Percentiles rank a stretch among this genome's conserved stretches.
These are phyloP conservation scores for Lactifluus hygrophoroides DNA, from an alignment of 768 basidiomycete species.

Conservation along the genomic window DNA sequence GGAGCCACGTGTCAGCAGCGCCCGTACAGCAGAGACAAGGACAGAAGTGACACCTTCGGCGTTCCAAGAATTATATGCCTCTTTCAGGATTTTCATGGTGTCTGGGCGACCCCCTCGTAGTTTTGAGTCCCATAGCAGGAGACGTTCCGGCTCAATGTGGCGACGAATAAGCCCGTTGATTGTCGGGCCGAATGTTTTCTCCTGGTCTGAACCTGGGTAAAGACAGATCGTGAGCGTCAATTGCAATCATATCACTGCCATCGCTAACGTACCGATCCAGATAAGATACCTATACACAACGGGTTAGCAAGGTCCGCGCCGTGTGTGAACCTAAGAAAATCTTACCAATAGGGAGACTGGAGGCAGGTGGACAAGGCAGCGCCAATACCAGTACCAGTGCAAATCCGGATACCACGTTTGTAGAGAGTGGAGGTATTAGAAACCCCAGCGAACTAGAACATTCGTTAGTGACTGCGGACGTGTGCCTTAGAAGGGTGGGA, in stretches of 20 bases:
- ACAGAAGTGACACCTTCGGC: conserved; percentile 26
- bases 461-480: background rate
- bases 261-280: conserved; percentile 29
- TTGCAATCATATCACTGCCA: background rate
- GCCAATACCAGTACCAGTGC: conserved; percentile 39
- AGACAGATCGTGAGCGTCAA: background rate
- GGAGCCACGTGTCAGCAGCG: background rate
- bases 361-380: conserved; percentile 37
- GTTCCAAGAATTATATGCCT: conserved; percentile 30
- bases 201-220: conserved; percentile 33
- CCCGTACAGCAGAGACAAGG: too few species aligned
- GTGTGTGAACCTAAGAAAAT: background rate
- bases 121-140: conserved; percentile 37
- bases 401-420: conserved; percentile 37
- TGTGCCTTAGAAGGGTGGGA: background rate
- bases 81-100: conserved; percentile 31
- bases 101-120: conserved; percentile 33
- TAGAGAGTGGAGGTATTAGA: conserved; percentile 37
- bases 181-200: conserved; percentile 38
- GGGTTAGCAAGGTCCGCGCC: background rate
- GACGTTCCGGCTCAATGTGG: conserved; percentile 32
- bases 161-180: conserved; percentile 33
- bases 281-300: conserved; percentile 30
- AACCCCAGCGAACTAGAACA: conserved; percentile 33
- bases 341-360: conserved; percentile 33